Evolutionary conservation across 768 basidiomycete species (phyloP), one percentile per base, ranked within the genome.

Genomic region (Favolaschia claudopus): DNA sequence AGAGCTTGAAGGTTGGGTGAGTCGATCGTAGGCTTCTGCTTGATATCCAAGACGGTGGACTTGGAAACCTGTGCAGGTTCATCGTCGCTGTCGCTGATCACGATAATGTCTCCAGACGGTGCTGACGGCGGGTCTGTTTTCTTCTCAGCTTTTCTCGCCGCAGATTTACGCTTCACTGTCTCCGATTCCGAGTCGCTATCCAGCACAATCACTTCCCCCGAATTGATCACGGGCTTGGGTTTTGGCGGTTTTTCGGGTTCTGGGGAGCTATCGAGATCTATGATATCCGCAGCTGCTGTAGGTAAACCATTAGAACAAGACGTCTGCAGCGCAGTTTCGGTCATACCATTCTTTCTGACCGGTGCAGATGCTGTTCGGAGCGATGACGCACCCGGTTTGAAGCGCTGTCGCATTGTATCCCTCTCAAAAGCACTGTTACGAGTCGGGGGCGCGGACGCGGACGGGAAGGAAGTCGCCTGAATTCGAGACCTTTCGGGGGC

Each of bases 31-130:
- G 39, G 8, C 19, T 10, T 49, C 27, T 20, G 6, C 15, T 31
- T 22, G 17, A 37, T 51, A 2, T 20, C 46, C 19, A 33, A 19
- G 29, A 20, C 2, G 19, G 25, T 33, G 29, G 27, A 31, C 19
- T 48, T n/a, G 27, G 6, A n/a, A 17, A 8, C 25, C 37, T 9
- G 31, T 28, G 53, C 1, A 15, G 50, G 38, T 17, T 63, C 62
- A 3, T 63, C 62, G 42, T 63, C 62, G 25, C 52, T 58, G 39
- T 58, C 62, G 25, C 28, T 3, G 28, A 63, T 58, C 15, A 42
- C 51, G 22, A 63, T 27, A 7, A 58, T 15, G 3, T 48, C 55
- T 24, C 14, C n/a, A 20, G n/a, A n/a, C 1, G n/a, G n/a, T n/a
- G 12, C 24, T 14, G 36, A 31, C 0, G 25, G 36, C 19, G 32